Base-by-base conservation (phyloP, 805 yeast genomes). In the Metschnikowia kunwiensis region DNA sequence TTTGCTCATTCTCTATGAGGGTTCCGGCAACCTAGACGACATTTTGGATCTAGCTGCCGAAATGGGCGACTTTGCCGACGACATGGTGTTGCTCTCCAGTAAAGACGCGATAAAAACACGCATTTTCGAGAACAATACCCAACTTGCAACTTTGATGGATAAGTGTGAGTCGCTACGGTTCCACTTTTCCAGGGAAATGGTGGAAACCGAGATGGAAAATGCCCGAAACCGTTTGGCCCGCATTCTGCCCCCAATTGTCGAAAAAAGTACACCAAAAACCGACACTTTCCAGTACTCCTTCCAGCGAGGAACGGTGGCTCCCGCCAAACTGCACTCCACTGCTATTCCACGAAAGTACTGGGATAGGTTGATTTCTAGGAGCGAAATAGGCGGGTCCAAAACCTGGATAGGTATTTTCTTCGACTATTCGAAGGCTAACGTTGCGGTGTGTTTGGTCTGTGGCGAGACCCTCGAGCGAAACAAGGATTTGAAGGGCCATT, bases 121-220 rank as follows among this genome's bases (percentile, higher is more conserved):
- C 6, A 39, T 48, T 9, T 30, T 31, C 20, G 17, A 26, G 7
- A 48, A 48, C 24, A 32, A 17, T 10, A 22, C 35, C 1, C 30
- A 36, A 10, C 33, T 42, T 2, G 8, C 33, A 5, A 11, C 15
- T 5, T 21, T 40, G 23, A 45, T 60, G 21, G 43, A 36, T 2
- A 47, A 43, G 21, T 61, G 68, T 31, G 53, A 51, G 2, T 36
- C 43, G 14, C 42, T 53, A 30, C 30, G 43, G 5, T 65, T 63
- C 34, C 46, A 45, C 15, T 55, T 46, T 38, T 62, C 68, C 1
- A 39, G 49, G 25, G 52, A 50, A 5, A 16, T 27, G n/a, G 14
- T 38, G 9, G 34, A 38, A 21, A n/a, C 19, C 20, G 23, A 24
- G 22, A 26, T 38, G 17, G 33, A 37, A 10, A 13, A 22, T 13